phyloP scores from a whole-genome alignment of 441 rosid species.

The Adansonia madagascariensis region DNA sequence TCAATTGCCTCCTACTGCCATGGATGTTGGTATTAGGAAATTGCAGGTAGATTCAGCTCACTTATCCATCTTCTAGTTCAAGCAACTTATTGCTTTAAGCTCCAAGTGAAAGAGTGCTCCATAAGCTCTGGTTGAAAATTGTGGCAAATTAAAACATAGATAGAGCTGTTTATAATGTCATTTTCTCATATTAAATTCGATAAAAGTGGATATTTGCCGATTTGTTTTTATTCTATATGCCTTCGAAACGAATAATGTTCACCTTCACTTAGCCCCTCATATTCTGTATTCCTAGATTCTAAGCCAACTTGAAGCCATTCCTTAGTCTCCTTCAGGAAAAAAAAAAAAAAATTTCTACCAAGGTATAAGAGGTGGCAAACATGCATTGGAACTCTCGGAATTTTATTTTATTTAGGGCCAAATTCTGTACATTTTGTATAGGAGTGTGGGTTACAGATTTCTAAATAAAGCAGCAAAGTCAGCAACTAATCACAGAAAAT shows the following conservation, averaged over 20 bases:
- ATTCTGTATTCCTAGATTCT: slow-evolving; percentile 27
- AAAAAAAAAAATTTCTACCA: not conserved
- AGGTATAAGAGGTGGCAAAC: slow-evolving; percentile 28
- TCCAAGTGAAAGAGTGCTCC: slow-evolving; percentile 3
- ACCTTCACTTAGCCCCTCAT: not conserved
- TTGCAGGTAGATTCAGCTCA: not conserved
- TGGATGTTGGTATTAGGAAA: not conserved
- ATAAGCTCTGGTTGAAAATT: not conserved
- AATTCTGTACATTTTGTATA: not conserved
- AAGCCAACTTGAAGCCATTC: not conserved
- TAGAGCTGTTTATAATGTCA: not conserved
- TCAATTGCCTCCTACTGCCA: not conserved
- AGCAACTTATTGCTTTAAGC: slow-evolving; percentile 8
- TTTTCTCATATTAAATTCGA: not conserved
- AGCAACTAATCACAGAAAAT: slow-evolving; percentile 13
- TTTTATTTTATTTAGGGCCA: not conserved
- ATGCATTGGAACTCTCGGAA: slow-evolving; percentile 21
- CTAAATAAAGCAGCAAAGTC: slow-evolving; percentile 14
- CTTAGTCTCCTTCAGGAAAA: not conserved
- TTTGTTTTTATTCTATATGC: not conserved
- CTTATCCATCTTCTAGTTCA: not conserved
- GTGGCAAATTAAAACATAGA: not conserved
- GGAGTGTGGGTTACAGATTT: slow-evolving; percentile 11
- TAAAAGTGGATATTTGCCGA: not conserved
- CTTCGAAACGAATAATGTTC: slow-evolving; percentile 25